phyloP scores from a whole-genome alignment of 176 grass and related monocot species.

The Juncus inflexus region DNA sequence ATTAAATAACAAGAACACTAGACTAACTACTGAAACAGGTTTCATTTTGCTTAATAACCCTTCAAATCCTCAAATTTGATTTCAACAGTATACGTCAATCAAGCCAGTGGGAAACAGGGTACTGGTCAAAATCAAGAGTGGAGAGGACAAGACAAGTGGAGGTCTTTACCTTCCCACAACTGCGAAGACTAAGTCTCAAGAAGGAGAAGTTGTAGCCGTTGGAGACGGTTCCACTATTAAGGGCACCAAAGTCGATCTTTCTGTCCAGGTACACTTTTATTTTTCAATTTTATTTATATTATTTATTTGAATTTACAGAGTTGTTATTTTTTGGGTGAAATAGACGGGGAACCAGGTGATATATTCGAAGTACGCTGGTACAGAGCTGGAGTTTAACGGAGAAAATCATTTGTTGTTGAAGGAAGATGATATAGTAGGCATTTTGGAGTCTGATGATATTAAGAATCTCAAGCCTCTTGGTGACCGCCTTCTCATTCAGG shows the following conservation, averaged over 20 bases:
- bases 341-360: conserved; percentile 71
- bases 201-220: conserved; percentile 65
- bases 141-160: conserved; percentile 65
- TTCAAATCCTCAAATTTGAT: not conserved
- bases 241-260: conserved; percentile 50
- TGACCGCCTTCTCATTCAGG: conserved; percentile 88
- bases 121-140: conserved; percentile 70
- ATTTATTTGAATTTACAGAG: not conserved
- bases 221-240: conserved; percentile 63
- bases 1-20: not conserved
- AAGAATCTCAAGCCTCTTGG: conserved; percentile 86
- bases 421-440: conserved; percentile 87
- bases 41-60: not conserved
- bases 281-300: not conserved
- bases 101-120: conserved; percentile 77
- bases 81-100: conserved; percentile 58
- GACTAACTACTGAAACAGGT: not conserved
- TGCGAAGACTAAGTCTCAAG: conserved; percentile 62
- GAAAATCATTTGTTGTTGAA: conserved; percentile 77
- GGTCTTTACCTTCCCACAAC: conserved; percentile 65
- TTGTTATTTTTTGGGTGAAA: not conserved
- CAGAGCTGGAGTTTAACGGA: conserved; percentile 76
- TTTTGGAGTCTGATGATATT: conserved; percentile 75
- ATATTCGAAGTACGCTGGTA: conserved; percentile 80
- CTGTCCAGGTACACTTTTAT: conserved; percentile 51